A percentile compares a stretch with the other conserved stretches of the same genome.
These are phyloP conservation scores for Eutrema yunnanense DNA, from an alignment of 345 rosid species.

Conservation along the genomic window DNA sequence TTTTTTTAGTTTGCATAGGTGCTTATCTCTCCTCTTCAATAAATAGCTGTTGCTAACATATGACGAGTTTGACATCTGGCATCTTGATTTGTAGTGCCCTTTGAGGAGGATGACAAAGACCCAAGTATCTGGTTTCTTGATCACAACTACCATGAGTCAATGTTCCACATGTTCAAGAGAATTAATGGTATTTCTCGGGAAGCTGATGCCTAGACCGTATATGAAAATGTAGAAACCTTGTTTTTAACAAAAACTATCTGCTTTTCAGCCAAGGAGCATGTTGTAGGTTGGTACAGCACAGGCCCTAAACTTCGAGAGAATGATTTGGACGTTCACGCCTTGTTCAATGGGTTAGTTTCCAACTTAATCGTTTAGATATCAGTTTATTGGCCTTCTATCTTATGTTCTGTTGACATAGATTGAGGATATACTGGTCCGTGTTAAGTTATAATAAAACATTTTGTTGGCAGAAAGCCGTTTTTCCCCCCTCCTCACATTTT, in stretches of 20 bases:
- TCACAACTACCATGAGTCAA: slow-evolving; percentile 83
- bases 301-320: slow-evolving; percentile 86
- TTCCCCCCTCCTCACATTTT: not conserved
- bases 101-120: slow-evolving; percentile 86
- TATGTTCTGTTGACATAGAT: not conserved
- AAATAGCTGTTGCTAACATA: not conserved
- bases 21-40: not conserved
- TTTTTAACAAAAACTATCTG: not conserved
- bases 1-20: not conserved
- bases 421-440: not conserved
- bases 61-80: not conserved
- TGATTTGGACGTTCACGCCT: slow-evolving; percentile 70
- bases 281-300: slow-evolving; percentile 94
- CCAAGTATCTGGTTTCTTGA: slow-evolving; percentile 88
- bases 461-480: not conserved
- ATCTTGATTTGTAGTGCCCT: slow-evolving; percentile 54
- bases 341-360: slow-evolving; percentile 55
- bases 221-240: not conserved
- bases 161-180: slow-evolving; percentile 95
- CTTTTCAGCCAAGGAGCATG: slow-evolving; percentile 87
- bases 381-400: not conserved
- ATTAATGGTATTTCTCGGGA: slow-evolving; percentile 51
- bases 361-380: not conserved
- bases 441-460: not conserved
- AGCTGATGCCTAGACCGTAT: not conserved